A percentile compares a stretch with the other conserved stretches of the same genome.
Evolutionary conservation across 352 stramenopile species (phyloP).

Genomic region (Globisporangium ultimum): DNA sequence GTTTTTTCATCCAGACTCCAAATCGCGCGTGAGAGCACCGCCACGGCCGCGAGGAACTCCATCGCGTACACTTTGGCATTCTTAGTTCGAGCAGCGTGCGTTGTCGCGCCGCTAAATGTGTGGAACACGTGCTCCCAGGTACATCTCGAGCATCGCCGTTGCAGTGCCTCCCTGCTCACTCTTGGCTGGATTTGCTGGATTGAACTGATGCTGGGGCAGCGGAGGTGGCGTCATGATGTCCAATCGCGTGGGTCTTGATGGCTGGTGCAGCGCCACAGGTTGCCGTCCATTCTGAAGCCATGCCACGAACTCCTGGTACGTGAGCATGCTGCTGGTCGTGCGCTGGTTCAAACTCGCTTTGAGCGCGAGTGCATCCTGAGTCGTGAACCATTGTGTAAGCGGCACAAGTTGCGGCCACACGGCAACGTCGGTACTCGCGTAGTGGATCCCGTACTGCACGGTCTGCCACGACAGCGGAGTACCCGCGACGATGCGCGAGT

Average conservation of each 20-base stretch:
- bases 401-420: constrained; percentile 61
- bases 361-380: constrained; percentile 40
- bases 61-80: constrained; percentile 38
- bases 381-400: constrained; percentile 64
- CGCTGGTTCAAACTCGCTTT: constrained; percentile 23
- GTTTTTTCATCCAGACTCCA: constrained; percentile 60
- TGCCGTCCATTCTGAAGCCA: constrained; percentile 28
- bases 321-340: constrained; percentile 32
- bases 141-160: constrained; percentile 38
- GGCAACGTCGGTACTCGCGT: constrained; percentile 41
- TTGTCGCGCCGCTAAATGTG: constrained; percentile 29
- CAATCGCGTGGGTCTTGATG: constrained; percentile 12
- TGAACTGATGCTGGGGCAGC: not conserved
- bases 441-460: constrained; percentile 47
- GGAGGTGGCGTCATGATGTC: constrained; percentile 48
- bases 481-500: constrained; percentile 19
- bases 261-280: constrained; percentile 2
- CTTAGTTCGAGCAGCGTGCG: not conserved
- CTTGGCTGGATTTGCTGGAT: not conserved
- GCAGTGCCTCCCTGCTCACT: not conserved
- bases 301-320: constrained; percentile 40
- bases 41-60: constrained; percentile 58
- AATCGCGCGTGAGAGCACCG: constrained; percentile 57
- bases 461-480: constrained; percentile 15
- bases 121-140: constrained; percentile 61